Evolutionary conservation across 177 flowering plant species (phyloP).

Genomic region (Vitis hybrid): DNA sequence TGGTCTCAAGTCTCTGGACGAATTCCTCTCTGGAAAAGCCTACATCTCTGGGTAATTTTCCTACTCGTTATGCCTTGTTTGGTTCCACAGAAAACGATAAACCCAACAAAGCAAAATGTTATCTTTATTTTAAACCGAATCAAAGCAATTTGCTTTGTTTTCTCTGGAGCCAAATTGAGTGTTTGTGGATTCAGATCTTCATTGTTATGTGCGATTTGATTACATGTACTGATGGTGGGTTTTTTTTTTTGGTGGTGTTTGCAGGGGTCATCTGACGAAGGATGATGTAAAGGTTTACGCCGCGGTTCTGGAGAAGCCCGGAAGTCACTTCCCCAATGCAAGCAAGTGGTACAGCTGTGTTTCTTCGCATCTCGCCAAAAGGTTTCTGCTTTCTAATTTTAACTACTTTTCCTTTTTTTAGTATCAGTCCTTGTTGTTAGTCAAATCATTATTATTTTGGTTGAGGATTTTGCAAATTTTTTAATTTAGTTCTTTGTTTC

Average conservation of each 20-base stretch:
- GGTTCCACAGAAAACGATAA: not conserved
- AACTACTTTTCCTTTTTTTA: too few relatives aligned
- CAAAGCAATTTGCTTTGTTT: too few relatives aligned
- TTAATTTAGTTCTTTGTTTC: not conserved
- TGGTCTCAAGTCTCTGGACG: constrained; percentile 78
- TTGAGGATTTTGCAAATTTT: not conserved
- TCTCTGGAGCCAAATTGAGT: too few relatives aligned
- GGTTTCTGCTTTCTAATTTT: constrained; percentile 33
- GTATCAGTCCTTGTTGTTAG: too few relatives aligned
- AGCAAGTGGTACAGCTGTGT: constrained; percentile 69
- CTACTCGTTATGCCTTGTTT: not conserved
- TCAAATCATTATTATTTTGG: too few relatives aligned
- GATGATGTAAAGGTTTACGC: constrained; percentile 85
- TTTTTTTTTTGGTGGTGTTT: not conserved
- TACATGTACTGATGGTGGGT: too few relatives aligned
- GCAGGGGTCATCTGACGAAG: constrained; percentile 55
- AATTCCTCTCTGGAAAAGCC: constrained; percentile 60
- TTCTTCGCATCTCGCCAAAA: constrained; percentile 46
- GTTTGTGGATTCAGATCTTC: too few relatives aligned
- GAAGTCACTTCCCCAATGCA: constrained; percentile 55
- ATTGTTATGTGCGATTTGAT: too few relatives aligned
- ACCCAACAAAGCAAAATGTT: too few relatives aligned
- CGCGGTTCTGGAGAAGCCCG: constrained; percentile 56
- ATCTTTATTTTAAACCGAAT: too few relatives aligned
- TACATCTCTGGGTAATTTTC: constrained; percentile 67